Base-by-base conservation (phyloP, 2,329 filamentous ascomycete genomes). In the Stemphylium lycopersici region DNA sequence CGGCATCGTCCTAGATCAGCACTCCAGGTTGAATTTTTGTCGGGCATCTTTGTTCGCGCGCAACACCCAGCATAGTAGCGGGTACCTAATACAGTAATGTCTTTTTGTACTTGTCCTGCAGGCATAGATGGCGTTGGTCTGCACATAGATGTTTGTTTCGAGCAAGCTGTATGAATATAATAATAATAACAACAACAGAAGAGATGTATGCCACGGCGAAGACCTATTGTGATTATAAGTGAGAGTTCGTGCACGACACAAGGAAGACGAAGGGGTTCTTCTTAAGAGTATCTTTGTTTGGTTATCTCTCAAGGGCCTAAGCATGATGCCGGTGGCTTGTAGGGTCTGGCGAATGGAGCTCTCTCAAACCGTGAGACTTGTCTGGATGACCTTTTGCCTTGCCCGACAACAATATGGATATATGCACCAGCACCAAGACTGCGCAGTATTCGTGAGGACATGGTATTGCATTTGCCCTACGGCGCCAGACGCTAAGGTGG, bases 401-500 rank as follows among this genome's bases (percentile, higher is more conserved):
- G 26, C 26, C 26, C 26, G 11, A 29, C 8, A 29, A 29, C 26
- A 29, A 8, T 29, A 11, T 29, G 26, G 26, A 29, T 29, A 43
- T 24, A 42, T 34, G 18, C 20, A 20, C 20, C 20, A 20, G 20
- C 20, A 20, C 4, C 20, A 44, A 12, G n/a, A 10, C 22, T n/a
- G 11, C 8, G 26, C 26, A 29, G 26, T 39, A 46, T 63, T 69
- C 67, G 63, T 70, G 56, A 70, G 66, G 65, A 71, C 68, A 65
- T 70, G 68, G 61, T 67, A 71, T 71, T 70, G 66, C 65, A 72
- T 71, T 68, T 70, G 68, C 67, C 63, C 67, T 70, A 68, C 68
- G 63, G 65, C 59, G 64, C 68, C 66, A 60, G 67, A 70, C 62
- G 61, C 61, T 67, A 68, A 58, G 38, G 56, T 59, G 56, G 52